A percentile compares a stretch with the other conserved stretches of the same genome.
phyloP scores from a whole-genome alignment of 306 rosid species.

The Lotus japonicus region DNA sequence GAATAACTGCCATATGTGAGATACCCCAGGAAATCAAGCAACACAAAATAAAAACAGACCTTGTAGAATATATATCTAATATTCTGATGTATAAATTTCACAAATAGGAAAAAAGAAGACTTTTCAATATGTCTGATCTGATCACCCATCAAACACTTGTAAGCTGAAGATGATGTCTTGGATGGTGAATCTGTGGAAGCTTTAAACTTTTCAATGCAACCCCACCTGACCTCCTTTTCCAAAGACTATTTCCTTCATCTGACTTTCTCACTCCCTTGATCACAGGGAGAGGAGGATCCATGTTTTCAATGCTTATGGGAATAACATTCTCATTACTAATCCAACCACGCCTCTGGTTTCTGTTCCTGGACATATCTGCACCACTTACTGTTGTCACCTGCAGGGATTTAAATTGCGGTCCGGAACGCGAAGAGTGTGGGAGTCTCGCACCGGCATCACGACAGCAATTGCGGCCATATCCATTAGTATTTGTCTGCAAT shows the following conservation, averaged over 20 bases:
- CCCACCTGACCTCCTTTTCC: slow-evolving; percentile 81
- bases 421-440: no score
- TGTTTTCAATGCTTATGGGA: slow-evolving; percentile 33
- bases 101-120: neutral
- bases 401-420: no score
- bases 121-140: neutral
- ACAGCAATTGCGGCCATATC: no score
- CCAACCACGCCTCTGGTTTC: neutral
- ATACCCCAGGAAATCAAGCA: neutral
- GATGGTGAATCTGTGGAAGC: slow-evolving; percentile 46
- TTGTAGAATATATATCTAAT: neutral
- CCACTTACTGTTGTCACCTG: neutral
- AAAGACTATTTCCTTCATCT: slow-evolving; percentile 37
- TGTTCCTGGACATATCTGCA: neutral
- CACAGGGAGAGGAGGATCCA: slow-evolving; percentile 76
- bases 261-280: slow-evolving; percentile 30
- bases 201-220: slow-evolving; percentile 41
- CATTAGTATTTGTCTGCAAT: no score
- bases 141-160: slow-evolving; percentile 44
- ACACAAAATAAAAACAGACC: neutral
- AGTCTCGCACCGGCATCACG: no score
- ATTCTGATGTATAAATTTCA: neutral
- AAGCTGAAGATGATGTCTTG: slow-evolving; percentile 37
- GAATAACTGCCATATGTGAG: neutral
- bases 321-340: slow-evolving; percentile 24